phyloP scores from a whole-genome alignment of 192 early-diverging fungal species.

The Linnemannia exigua region DNA sequence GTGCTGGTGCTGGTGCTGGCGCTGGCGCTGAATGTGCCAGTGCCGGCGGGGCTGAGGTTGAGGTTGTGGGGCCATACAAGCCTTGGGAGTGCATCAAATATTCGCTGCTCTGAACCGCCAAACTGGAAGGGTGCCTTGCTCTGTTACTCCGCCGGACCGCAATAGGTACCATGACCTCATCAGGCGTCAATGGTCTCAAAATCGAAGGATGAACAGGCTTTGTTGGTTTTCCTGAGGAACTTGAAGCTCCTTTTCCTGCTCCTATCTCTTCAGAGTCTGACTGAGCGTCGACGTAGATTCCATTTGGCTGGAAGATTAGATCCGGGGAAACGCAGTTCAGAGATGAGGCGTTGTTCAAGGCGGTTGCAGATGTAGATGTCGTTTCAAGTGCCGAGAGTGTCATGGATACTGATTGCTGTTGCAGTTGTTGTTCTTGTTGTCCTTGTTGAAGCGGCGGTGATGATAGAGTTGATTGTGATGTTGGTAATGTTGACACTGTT shows the following conservation, averaged over 20 bases:
- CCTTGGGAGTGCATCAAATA: conserved; percentile 15
- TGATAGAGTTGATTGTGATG: neutral
- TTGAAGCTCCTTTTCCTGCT: neutral
- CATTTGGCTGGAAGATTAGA: conserved; percentile 33
- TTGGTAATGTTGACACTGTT: neutral
- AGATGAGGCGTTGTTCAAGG: neutral
- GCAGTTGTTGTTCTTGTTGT: neutral
- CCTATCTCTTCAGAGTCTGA: neutral
- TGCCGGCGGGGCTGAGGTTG: neutral
- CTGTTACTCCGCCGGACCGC: conserved; percentile 39
- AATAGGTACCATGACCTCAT: neutral
- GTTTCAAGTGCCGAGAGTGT: neutral
- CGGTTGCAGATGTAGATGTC: neutral
- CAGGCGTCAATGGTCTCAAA: neutral
- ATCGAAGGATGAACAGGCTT: neutral
- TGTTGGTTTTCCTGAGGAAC: neutral
- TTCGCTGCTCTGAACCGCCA: conserved; percentile 31
- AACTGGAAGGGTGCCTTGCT: conserved; percentile 20
- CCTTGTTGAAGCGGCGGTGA: neutral
- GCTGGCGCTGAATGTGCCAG: neutral
- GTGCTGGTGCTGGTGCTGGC: conserved; percentile 1
- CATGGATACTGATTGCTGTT: conserved; percentile 2
- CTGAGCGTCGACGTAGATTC: neutral
- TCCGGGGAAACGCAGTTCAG: conserved; percentile 33
- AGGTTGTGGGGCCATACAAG: neutral